Base-by-base conservation (phyloP, 139 green algal genomes). In the Closterium sp. region DNA sequence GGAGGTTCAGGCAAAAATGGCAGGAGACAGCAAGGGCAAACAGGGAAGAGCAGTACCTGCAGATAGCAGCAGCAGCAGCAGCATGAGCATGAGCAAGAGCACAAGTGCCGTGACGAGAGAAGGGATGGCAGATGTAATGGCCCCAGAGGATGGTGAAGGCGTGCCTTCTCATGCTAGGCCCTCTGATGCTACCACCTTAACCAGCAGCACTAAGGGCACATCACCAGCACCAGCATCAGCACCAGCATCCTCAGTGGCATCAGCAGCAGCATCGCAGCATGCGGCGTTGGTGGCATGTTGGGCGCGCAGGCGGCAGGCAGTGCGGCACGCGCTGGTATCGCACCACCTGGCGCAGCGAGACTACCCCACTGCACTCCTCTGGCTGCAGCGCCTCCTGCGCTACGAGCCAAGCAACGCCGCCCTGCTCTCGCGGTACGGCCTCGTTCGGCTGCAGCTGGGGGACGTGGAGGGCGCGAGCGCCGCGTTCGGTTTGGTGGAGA, bases 391-490 rank as follows among this genome's bases (percentile, higher is more conserved):
- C 30, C 87, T 95, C 22, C 70, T 94, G 28, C 31, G 73, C 28
- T 17, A 31, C 28, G 88, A 89, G 85, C 85, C 85, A 10, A 29
- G 31, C 88, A 88, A 87, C 28, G 85, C 91, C 7, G 21, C 30
- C 28, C 24, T 95, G 90, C 50, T 89, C 24, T 88, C 93, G 11
- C 93, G 42, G n/a, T 89, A 93, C 31, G 93, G 86, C 28, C 32
- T 70, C 50, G 93, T 95, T 22, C 93, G 91, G 86, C 91, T 95
- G 32, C 93, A 95, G 91, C 94, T 95, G 91, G 93, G 93, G 31
- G 93, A 95, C 89, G 28, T 92, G 34, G 90, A 95, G 70, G 91
- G 32, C 11, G 93, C 93, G 17, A 38, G 30, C 21, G 50, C 31
- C 17, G 88, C 91, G 22, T 95, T 95, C 42, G 22, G n/a, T 19